Percentiles rank a stretch among this genome's conserved stretches.
Evolutionary conservation across 2,329 filamentous ascomycete species (phyloP).

Genomic region (Aspergillus phoenicis): DNA sequence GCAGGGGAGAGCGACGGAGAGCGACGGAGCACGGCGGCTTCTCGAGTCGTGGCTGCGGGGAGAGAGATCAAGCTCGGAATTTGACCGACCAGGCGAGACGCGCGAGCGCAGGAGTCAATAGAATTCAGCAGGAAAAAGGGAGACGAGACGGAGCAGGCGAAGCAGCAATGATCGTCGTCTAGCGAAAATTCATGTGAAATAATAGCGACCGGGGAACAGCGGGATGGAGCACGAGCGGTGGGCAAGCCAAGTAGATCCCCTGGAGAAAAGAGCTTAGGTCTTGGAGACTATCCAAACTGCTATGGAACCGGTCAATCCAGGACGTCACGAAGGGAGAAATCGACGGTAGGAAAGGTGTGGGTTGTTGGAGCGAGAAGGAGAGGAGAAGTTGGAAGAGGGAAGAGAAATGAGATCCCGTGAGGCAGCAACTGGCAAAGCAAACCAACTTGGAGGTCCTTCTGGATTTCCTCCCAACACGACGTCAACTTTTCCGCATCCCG

Average conservation of each 20-base stretch:
- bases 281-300: not conserved
- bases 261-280: not conserved
- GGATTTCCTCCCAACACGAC: conserved; percentile 2
- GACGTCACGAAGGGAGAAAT: conserved; percentile 8
- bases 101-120: conserved; percentile 5
- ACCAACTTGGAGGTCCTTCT: conserved; percentile 4
- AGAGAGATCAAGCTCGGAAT: conserved; percentile 17
- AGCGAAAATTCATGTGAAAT: conserved; percentile 38
- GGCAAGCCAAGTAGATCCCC: not conserved
- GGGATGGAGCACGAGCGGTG: not conserved
- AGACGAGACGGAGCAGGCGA: conserved; percentile 13
- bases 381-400: conserved; percentile 8
- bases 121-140: conserved; percentile 6
- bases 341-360: conserved; percentile 12
- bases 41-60: conserved; percentile 21
- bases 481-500: conserved; percentile 13
- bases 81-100: conserved; percentile 12
- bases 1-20: not conserved
- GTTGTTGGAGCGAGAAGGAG: conserved; percentile 8
- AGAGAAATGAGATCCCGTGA: conserved; percentile 12
- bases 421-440: conserved; percentile 12
- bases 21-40: conserved; percentile 17
- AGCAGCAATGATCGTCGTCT: conserved; percentile 24
- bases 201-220: conserved; percentile 30
- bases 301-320: not conserved